phyloP scores from a whole-genome alignment of 2,329 filamentous ascomycete genomes.

The Alternaria brassicicola region DNA sequence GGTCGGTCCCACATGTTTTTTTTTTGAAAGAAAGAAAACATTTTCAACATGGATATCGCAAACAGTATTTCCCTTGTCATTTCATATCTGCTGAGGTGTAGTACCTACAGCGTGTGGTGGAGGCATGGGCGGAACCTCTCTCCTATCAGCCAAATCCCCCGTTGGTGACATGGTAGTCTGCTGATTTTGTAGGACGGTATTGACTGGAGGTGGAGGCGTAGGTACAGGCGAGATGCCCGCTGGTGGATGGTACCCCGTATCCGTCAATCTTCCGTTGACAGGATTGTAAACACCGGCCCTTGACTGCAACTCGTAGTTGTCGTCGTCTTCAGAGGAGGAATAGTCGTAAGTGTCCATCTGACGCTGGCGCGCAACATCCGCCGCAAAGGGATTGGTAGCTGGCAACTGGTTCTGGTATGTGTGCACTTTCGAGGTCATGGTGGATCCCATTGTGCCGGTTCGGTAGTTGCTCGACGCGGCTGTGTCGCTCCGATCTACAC shows the following conservation, averaged over 20 bases:
- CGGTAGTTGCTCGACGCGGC: conserved; percentile 37
- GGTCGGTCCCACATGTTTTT: neutral
- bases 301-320: conserved; percentile 45
- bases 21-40: neutral
- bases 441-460: conserved; percentile 31
- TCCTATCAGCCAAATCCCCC: conserved; percentile 40
- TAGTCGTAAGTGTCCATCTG: conserved; percentile 46
- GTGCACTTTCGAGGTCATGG: conserved; percentile 38
- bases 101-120: conserved; percentile 42
- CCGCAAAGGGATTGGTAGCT: conserved; percentile 41
- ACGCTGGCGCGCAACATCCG: conserved; percentile 28
- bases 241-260: conserved; percentile 46
- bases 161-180: conserved; percentile 23
- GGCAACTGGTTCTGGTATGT: conserved; percentile 45
- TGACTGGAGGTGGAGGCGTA: conserved; percentile 39
- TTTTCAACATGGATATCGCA: neutral
- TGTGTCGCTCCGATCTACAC: conserved; percentile 42
- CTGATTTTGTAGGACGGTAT: conserved; percentile 17
- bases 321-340: conserved; percentile 49
- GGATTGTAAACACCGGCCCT: conserved; percentile 39
- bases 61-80: neutral
- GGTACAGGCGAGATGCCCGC: conserved; percentile 38
- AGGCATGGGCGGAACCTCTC: conserved; percentile 29
- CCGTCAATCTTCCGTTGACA: conserved; percentile 40
- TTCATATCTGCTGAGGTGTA: conserved; percentile 36